These are phyloP conservation scores for Nannizzia gypsea DNA, from an alignment of 2,329 filamentous ascomycete species.

Conservation along the genomic window DNA sequence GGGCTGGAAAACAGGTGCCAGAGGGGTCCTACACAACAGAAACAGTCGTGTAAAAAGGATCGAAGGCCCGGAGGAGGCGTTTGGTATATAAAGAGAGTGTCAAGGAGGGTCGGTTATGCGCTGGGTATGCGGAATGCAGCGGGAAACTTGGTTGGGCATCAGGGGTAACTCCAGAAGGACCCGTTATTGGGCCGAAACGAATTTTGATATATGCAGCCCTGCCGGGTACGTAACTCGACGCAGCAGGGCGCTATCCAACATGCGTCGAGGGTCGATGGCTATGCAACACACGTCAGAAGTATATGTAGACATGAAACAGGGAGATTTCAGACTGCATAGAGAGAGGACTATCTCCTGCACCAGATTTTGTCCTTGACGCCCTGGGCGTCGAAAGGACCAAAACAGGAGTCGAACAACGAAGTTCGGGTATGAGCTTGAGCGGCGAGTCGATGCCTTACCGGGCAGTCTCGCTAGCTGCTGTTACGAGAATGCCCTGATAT, in stretches of 20 bases:
- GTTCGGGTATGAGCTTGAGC: background rate
- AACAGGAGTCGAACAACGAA: background rate
- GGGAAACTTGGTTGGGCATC: constrained; percentile 2
- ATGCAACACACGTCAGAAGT: background rate
- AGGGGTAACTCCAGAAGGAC: background rate
- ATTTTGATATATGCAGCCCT: constrained; percentile 3
- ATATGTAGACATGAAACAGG: background rate
- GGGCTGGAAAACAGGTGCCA: background rate
- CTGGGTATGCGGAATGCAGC: background rate
- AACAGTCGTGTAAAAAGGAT: background rate
- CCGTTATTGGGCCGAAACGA: constrained; percentile 1
- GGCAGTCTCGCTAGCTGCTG: background rate
- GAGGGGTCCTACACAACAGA: background rate
- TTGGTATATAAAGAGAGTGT: background rate
- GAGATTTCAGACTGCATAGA: background rate
- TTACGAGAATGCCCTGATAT: background rate
- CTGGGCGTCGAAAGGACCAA: background rate
- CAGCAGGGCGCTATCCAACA: background rate
- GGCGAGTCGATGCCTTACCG: background rate
- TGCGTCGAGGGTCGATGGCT: background rate
- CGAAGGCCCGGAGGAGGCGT: background rate
- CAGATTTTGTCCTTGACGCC: background rate
- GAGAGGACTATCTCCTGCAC: background rate
- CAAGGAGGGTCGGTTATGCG: background rate
- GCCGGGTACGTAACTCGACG: constrained; percentile 1